Percentiles rank a stretch among this genome's conserved stretches.
phyloP scores from a whole-genome alignment of 2,329 filamentous ascomycete species.

The Coleophoma crateriformis region DNA sequence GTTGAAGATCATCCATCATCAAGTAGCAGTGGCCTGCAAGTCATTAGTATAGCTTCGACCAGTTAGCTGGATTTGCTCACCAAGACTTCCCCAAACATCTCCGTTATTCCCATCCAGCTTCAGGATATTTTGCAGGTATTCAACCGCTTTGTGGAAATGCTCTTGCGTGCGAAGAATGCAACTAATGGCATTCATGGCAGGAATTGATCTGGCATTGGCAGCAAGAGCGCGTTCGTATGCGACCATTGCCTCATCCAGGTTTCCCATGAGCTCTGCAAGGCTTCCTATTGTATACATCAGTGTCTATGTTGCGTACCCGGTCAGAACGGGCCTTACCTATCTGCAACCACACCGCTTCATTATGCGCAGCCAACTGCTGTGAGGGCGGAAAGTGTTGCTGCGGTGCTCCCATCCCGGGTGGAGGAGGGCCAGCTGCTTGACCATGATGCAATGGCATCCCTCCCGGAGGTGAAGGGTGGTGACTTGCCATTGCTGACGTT shows the following conservation, averaged over 20 bases:
- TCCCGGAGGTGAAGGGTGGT: conserved; percentile 33
- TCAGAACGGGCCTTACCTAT: conserved; percentile 59
- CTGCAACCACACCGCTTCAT: conserved; percentile 87
- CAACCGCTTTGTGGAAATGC: conserved; percentile 88
- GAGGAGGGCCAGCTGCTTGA: conserved; percentile 22
- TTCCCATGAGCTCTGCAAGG: conserved; percentile 81
- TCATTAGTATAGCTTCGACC: conserved; percentile 8
- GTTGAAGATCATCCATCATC: conserved; percentile 97
- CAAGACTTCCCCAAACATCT: conserved; percentile 93
- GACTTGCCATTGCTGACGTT: conserved; percentile 20
- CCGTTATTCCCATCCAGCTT: conserved; percentile 87
- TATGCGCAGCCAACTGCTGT: conserved; percentile 71
- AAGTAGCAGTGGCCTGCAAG: conserved; percentile 85
- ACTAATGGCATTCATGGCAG: conserved; percentile 91
- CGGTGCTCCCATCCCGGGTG: conserved; percentile 19
- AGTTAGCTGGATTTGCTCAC: conserved; percentile 40
- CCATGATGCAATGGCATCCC: conserved; percentile 49
- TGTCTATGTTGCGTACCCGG: conserved; percentile 9
- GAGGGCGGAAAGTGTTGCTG: conserved; percentile 37
- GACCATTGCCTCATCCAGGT: conserved; percentile 80
- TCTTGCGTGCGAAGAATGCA: conserved; percentile 87
- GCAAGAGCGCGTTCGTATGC: conserved; percentile 87
- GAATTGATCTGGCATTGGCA: conserved; percentile 82
- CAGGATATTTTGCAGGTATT: conserved; percentile 85
- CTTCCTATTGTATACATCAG: conserved; percentile 53